phyloP scores from a whole-genome alignment of 257 asterid genomes.

The Jasminum sambac region DNA sequence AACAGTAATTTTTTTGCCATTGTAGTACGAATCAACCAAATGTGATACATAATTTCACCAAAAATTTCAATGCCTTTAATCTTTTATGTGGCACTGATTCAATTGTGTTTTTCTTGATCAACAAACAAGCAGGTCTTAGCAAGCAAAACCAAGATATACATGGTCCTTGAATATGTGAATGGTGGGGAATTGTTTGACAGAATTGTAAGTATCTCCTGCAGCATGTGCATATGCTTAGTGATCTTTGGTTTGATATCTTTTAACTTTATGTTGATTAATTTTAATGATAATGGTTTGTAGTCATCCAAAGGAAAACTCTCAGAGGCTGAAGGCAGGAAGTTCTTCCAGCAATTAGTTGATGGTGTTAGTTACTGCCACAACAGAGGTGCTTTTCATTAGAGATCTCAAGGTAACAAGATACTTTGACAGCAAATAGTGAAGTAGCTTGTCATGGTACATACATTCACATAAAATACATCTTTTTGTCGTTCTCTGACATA shows the following conservation, averaged over 20 bases:
- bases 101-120: conserved; percentile 6
- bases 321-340: conserved; percentile 79
- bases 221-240: background rate
- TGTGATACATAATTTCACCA: background rate
- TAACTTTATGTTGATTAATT: background rate
- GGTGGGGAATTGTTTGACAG: conserved; percentile 96
- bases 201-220: conserved; percentile 60
- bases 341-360: conserved; percentile 88
- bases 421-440: background rate
- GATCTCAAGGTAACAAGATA: conserved; percentile 51
- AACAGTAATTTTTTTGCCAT: background rate
- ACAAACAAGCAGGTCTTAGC: conserved; percentile 74
- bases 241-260: background rate
- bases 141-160: conserved; percentile 88
- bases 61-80: background rate
- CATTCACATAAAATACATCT: conserved; percentile 12
- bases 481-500: background rate
- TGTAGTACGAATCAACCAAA: background rate
- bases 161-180: conserved; percentile 94
- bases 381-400: conserved; percentile 88
- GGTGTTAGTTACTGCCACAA: conserved; percentile 89
- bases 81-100: background rate
- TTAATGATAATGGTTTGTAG: conserved; percentile 33
- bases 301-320: conserved; percentile 76
- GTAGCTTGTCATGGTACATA: conserved; percentile 2